Conservation (phyloP, 1,284 basidiomycete genomes). For the Heliocybe sulcata region DNA sequence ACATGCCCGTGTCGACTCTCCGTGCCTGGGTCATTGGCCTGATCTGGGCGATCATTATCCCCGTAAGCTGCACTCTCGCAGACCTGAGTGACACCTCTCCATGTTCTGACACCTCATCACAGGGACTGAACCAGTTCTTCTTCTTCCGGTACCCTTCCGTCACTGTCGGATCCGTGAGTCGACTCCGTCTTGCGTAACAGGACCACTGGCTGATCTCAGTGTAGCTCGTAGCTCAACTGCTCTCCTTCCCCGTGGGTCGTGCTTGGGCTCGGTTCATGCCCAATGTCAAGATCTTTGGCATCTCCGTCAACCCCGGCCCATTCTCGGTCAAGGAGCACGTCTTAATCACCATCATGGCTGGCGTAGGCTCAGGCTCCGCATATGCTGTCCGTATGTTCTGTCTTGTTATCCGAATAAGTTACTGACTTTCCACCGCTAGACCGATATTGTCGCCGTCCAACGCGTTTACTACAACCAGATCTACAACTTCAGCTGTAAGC, state of each 20-base stretch:
- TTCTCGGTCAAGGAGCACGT: conserved; percentile 32
- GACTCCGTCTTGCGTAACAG: neutral
- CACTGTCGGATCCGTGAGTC: conserved; percentile 23
- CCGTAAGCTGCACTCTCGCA: conserved; percentile 12
- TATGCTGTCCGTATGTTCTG: conserved; percentile 30
- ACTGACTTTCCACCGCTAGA: conserved; percentile 13
- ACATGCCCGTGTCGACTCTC: conserved; percentile 25
- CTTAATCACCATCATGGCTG: conserved; percentile 63
- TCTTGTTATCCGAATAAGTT: neutral
- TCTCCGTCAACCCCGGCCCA: conserved; percentile 39
- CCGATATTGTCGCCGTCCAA: conserved; percentile 60
- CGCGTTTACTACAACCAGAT: conserved; percentile 44
- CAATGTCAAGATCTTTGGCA: conserved; percentile 33
- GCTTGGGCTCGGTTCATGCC: conserved; percentile 32
- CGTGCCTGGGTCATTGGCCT: conserved; percentile 30
- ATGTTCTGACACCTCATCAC: no score
- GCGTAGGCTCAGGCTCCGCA: conserved; percentile 46
- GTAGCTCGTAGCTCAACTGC: conserved; percentile 38
- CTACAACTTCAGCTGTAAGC: conserved; percentile 37
- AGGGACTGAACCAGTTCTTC: conserved; percentile 45
- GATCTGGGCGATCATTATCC: conserved; percentile 41
- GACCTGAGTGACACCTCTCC: no score
- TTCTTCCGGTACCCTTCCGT: conserved; percentile 45
- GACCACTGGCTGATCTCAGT: conserved; percentile 10
- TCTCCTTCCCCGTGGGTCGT: conserved; percentile 40